Evolutionary conservation across 2,329 filamentous ascomycete species (phyloP).

Genomic region (Sporothrix curviconia): DNA sequence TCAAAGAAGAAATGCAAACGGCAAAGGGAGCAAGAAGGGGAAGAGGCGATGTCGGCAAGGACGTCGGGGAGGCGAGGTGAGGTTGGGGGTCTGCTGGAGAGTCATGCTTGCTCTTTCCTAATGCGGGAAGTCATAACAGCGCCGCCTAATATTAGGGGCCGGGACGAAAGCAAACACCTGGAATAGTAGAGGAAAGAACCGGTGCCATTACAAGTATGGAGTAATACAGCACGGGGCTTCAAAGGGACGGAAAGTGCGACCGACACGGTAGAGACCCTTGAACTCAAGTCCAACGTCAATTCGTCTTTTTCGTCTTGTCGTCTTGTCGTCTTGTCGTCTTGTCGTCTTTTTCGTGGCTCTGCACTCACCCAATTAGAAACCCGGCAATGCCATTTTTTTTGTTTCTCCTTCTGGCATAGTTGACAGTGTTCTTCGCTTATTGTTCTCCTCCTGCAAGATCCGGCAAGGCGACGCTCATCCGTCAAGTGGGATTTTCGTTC

Average conservation of each 20-base stretch:
- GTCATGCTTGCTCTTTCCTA: slow-evolving; percentile 1
- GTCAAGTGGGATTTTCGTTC: background rate
- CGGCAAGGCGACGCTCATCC: background rate
- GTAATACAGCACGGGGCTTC: no score
- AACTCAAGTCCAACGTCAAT: background rate
- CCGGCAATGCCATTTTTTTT: background rate
- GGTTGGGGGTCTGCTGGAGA: background rate
- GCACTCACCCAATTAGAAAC: background rate
- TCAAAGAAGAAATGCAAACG: background rate
- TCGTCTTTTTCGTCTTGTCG: background rate
- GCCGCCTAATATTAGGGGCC: background rate
- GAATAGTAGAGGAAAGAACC: background rate
- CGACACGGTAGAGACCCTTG: background rate
- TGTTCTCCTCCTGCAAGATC: background rate
- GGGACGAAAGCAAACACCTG: background rate
- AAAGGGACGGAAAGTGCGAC: background rate
- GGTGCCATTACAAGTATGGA: no score
- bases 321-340: no score
- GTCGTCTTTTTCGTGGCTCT: no score
- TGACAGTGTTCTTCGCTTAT: background rate
- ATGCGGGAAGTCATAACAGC: background rate
- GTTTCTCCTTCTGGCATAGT: background rate
- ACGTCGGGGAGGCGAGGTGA: no score
- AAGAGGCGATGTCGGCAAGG: no score
- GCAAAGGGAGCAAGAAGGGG: background rate